Evolutionary conservation across 805 yeast species (phyloP).

Genomic region (Cyberlindnera mississippiensis): DNA sequence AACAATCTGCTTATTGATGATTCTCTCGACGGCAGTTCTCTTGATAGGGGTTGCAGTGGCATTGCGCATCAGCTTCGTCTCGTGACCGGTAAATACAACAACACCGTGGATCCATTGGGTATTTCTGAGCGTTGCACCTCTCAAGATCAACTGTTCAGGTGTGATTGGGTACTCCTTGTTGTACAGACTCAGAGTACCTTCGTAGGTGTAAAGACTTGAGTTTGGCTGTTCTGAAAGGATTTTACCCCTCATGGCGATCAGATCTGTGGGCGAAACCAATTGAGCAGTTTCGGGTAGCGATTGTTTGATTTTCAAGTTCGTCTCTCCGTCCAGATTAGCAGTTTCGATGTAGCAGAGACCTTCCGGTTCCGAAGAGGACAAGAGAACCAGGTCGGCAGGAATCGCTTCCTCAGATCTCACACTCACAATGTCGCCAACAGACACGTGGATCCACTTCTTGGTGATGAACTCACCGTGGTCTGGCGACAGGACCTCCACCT

Average conservation of each 20-base stretch:
- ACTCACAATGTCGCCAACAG: conserved; percentile 87
- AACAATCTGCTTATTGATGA: conserved; percentile 87
- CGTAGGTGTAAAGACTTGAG: conserved; percentile 89
- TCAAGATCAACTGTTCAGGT: conserved; percentile 86
- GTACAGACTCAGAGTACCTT: conserved; percentile 68
- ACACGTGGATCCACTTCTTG: conserved; percentile 80
- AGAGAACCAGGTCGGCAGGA: conserved; percentile 85
- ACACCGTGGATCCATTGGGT: conserved; percentile 95
- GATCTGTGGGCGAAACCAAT: conserved; percentile 60
- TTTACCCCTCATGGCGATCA: conserved; percentile 50
- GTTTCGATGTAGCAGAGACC: conserved; percentile 97
- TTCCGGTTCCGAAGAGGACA: conserved; percentile 95
- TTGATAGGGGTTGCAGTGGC: conserved; percentile 99
- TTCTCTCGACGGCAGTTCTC: conserved; percentile 93
- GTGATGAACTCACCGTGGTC: conserved; percentile 55
- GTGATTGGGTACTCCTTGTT: conserved; percentile 63
- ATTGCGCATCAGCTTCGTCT: conserved; percentile 95
- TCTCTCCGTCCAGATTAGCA: conserved; percentile 96
- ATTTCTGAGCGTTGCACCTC: conserved; percentile 95
- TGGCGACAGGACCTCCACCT: conserved; percentile 56
- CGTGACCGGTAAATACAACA: conserved; percentile 96
- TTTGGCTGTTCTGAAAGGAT: conserved; percentile 89
- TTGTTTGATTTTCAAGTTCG: conserved; percentile 93
- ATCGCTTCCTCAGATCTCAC: conserved; percentile 85
- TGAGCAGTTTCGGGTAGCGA: conserved; percentile 73